phyloP scores from a whole-genome alignment of 805 yeast species.

The Kodamaea leandrae region DNA sequence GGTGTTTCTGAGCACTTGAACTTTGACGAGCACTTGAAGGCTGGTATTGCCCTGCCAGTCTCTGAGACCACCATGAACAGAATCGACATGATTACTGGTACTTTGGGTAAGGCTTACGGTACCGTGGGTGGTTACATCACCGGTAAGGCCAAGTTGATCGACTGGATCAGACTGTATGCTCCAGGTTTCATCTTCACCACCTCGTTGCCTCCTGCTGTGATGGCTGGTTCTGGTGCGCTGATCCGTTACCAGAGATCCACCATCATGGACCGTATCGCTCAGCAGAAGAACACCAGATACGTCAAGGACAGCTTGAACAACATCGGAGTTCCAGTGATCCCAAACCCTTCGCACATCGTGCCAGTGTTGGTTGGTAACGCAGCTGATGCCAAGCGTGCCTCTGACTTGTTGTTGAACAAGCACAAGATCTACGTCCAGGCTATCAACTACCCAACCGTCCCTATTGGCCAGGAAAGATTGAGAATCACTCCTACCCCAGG shows the following conservation, averaged over 20 bases:
- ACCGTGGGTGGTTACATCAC: slow-evolving; percentile 98
- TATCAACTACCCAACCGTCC: slow-evolving; percentile 96
- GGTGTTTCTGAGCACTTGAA: slow-evolving; percentile 98
- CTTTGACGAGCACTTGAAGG: slow-evolving; percentile 72
- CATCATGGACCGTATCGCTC: slow-evolving; percentile 72
- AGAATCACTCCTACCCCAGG: slow-evolving; percentile 99
- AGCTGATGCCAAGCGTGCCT: slow-evolving; percentile 83
- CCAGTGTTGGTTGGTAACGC: slow-evolving; percentile 96
- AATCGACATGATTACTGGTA: slow-evolving; percentile 95
- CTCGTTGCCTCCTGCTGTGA: slow-evolving; percentile 92
- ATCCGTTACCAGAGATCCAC: slow-evolving; percentile 80
- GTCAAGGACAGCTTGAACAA: slow-evolving; percentile 69
- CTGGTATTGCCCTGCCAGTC: slow-evolving; percentile 55
- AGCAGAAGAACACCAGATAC: slow-evolving; percentile 81
- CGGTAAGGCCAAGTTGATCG: slow-evolving; percentile 76
- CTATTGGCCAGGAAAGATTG: slow-evolving; percentile 92
- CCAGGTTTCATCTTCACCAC: slow-evolving; percentile 99
- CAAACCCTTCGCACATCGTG: slow-evolving; percentile 96
- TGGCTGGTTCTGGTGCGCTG: slow-evolving; percentile 93
- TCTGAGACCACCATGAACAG: slow-evolving; percentile 73
- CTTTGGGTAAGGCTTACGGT: slow-evolving; percentile 96
- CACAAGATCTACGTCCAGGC: slow-evolving; percentile 95
- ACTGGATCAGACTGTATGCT: slow-evolving; percentile 94
- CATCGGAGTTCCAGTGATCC: slow-evolving; percentile 90
- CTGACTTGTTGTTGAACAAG: slow-evolving; percentile 80